Evolutionary conservation across 2,329 filamentous ascomycete species (phyloP).

Genomic region (Gnomoniopsis sp.): DNA sequence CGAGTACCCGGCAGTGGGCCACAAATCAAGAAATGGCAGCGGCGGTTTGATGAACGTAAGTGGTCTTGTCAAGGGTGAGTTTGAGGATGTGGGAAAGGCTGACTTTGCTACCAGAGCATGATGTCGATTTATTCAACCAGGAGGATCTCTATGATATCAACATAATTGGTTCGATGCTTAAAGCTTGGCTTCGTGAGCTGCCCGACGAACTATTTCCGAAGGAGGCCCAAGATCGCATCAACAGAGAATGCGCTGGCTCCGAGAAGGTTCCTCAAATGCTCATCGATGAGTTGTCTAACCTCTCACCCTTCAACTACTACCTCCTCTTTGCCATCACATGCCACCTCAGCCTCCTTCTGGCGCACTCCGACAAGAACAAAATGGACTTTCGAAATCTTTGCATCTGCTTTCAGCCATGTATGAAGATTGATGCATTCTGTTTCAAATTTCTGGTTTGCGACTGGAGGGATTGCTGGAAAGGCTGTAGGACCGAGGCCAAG

Average conservation of each 20-base stretch:
- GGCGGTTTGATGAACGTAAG: conserved; percentile 80
- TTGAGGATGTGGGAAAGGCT: conserved; percentile 17
- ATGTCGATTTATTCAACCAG: conserved; percentile 87
- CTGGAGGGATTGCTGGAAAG: conserved; percentile 96
- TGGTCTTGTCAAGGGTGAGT: conserved; percentile 4
- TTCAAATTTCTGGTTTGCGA: conserved; percentile 95
- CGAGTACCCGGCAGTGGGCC: conserved; percentile 86
- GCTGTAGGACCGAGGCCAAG: conserved; percentile 84
- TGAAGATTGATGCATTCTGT: conserved; percentile 92
- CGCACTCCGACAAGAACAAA: conserved; percentile 93
- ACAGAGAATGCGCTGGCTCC: conserved; percentile 73
- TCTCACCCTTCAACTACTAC: conserved; percentile 98
- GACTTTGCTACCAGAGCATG: conserved; percentile 56
- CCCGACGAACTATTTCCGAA: conserved; percentile 93
- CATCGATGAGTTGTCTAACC: conserved; percentile 84
- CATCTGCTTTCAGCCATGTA: conserved; percentile 95
- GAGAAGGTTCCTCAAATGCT: conserved; percentile 80
- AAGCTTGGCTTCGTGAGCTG: conserved; percentile 92
- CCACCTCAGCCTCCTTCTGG: conserved; percentile 86
- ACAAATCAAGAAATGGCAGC: conserved; percentile 91
- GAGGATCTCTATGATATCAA: conserved; percentile 92
- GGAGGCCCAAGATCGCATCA: conserved; percentile 73
- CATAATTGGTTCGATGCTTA: conserved; percentile 93
- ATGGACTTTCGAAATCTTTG: conserved; percentile 96
- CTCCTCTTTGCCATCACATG: conserved; percentile 96